Evolutionary conservation across 352 stramenopile species (phyloP), one percentile per base, ranked within the genome.

Genomic region (Phytophthora rubi): DNA sequence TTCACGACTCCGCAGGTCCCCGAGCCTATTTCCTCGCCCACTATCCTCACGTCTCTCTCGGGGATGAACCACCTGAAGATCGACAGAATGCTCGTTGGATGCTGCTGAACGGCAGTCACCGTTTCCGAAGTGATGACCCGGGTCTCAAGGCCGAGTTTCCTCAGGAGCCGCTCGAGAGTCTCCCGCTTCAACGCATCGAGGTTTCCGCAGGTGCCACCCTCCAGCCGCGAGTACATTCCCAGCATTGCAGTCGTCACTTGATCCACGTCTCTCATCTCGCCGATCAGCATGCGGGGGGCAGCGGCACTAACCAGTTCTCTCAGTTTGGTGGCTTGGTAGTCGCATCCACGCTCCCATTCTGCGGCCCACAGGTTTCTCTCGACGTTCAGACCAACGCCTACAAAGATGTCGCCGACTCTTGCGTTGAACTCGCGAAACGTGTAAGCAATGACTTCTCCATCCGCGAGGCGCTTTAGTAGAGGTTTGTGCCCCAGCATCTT

Each of bases 21-120:
- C 13, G 37, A 10, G 0, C 55, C 58, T n/a, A 61, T 59, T 6
- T 18, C 12, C 3, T 48, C 54, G 6, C n/a, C 30, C 9, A 61
- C 12, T 3, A 53, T 12, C n/a, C 49, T 45, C 32, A 74, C 28
- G 18, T 65, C 32, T 37, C 65, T 44, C 15, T 48, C 32, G 6
- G 60, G 49, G 5, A 62, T 61, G n/a, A 49, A 74, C 61, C 61
- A 74, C 26, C 23, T 13, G 21, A 74, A 74, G 15, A 61, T 49
- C 1, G 65, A 21, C 12, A 61, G 35, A 21, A 54, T 35, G 21
- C 53, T 47, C 8, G 42, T 26, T 4, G 35, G 16, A 13, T 62
- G 37, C 16, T 6, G 12, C 3, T 62, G 10, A 23, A 65, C 9
- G 4, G 18, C 59, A 6, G 16, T 23, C 47, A 65, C 21, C 4